A percentile compares a stretch with the other conserved stretches of the same genome.
Evolutionary conservation across 768 basidiomycete genomes (phyloP).

Genomic region (Panellus pusillus): DNA sequence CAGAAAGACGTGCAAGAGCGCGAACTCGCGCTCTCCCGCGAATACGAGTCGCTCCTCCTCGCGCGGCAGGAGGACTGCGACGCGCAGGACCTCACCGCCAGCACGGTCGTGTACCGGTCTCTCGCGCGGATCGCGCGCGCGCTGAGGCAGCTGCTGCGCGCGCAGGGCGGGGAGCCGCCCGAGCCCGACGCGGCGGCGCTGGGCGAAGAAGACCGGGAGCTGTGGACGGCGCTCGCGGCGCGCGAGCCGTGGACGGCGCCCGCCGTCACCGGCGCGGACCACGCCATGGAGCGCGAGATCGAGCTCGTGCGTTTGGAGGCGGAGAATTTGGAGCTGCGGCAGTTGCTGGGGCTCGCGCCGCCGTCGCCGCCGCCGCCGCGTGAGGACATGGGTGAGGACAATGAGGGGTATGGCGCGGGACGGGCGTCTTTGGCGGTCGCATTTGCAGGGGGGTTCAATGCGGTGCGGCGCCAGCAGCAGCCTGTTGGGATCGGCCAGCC

Average conservation of each 20-base stretch:
- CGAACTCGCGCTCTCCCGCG: constrained; percentile 84
- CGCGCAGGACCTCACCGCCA: constrained; percentile 54
- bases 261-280: constrained; percentile 51
- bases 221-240: constrained; percentile 37
- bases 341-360: constrained; percentile 58
- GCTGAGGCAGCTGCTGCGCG: constrained; percentile 69
- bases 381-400: too few species aligned
- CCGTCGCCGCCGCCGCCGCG: constrained; percentile 14
- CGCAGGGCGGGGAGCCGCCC: constrained; percentile 58
- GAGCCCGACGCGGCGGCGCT: constrained; percentile 12
- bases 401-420: too few species aligned
- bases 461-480: constrained; percentile 8
- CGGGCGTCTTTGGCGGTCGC: too few species aligned
- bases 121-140: constrained; percentile 69
- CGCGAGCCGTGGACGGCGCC: constrained; percentile 36
- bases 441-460: background rate
- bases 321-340: constrained; percentile 82
- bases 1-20: constrained; percentile 93
- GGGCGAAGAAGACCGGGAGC: constrained; percentile 40
- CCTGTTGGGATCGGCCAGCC: background rate
- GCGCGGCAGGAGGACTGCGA: constrained; percentile 70
- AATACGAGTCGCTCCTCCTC: constrained; percentile 87
- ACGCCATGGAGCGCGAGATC: constrained; percentile 85
- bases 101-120: constrained; percentile 65
- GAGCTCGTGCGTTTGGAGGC: constrained; percentile 84